Evolutionary conservation across 257 asterid genomes (phyloP), one percentile per base, ranked within the genome.

Genomic region (Thymus quinquecostatus): DNA sequence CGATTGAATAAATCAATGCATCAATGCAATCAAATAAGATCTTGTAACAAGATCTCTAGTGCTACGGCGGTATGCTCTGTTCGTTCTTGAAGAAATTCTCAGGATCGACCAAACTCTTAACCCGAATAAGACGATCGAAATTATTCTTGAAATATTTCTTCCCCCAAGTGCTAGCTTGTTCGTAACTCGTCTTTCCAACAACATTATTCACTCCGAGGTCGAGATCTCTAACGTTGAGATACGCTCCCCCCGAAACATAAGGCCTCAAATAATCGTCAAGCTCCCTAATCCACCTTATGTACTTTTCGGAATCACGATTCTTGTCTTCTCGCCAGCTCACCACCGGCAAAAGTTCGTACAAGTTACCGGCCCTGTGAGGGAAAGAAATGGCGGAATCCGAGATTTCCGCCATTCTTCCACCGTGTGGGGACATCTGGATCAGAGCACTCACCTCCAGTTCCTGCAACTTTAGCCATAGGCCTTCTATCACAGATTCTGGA

Each of bases 381-480:
- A 68, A 68, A 0, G 73, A 64, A 28, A 41, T 27, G 47, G 54
- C 53, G 3, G 55, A 27, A 27, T 68, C 64, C 0, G 73, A 41
- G 14, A 70, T 70, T 12, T 70, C 75, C 12, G 10, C 49, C 75
- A 70, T 54, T 55, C 64, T 68, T 6, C 73, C 73, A 8, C 73
- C 73, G 36, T 54, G 41, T 6, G 73, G 64, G 38, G 0, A 12
- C 10, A 70, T 6, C 6, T 29, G 1, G 45, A 70, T 2, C 27
- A 0, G 6, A 13, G 48, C 13, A 21, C 13, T 5, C n/a, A 9
- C 58, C 32, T 41, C 75, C 4, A 14, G 10, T 33, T 70, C 68
- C 0, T 5, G 4, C 12, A 70, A 45, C 3, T 7, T 1, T 11
- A 9, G 11, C 75, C 66, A 70, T 1, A 70, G n/a, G 5, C 60